These are phyloP conservation scores for Fagus crenata DNA, from an alignment of 306 rosid genomes.

Conservation along the genomic window DNA sequence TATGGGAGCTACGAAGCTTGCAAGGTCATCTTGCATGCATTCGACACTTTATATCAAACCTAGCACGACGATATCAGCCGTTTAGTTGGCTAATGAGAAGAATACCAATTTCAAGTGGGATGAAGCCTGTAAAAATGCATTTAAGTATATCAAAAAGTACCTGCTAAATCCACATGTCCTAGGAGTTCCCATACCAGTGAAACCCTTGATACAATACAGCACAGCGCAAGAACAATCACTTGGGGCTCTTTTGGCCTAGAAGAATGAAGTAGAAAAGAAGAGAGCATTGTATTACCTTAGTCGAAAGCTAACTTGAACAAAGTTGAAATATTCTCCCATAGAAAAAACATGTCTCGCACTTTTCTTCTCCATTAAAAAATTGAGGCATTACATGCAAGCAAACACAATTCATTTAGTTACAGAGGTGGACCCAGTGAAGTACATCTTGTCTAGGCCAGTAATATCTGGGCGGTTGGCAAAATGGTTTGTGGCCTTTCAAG, in stretches of 20 bases:
- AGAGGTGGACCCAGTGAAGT: not conserved
- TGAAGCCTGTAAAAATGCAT: not conserved
- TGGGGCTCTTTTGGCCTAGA: no score
- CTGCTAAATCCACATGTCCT: no score
- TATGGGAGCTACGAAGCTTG: not conserved
- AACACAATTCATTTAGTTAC: not conserved
- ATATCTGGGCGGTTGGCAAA: not conserved
- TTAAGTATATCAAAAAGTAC: no score
- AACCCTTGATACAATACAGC: no score
- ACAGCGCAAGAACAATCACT: no score
- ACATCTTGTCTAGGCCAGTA: not conserved
- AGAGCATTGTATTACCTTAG: not conserved
- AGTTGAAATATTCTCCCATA: not conserved
- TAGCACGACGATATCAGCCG: not conserved
- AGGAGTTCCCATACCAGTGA: no score
- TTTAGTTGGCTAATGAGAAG: not conserved
- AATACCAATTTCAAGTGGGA: not conserved
- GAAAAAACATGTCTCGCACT: not conserved
- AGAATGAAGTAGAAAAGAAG: no score
- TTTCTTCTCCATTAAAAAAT: not conserved
- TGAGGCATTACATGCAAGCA: not conserved
- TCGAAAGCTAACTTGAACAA: not conserved
- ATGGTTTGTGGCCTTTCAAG: not conserved
- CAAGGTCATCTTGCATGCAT: not conserved
- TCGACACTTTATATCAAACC: not conserved